phyloP scores from a whole-genome alignment of 495 filamentous ascomycete genomes.

The Aspergillus heteromorphus region DNA sequence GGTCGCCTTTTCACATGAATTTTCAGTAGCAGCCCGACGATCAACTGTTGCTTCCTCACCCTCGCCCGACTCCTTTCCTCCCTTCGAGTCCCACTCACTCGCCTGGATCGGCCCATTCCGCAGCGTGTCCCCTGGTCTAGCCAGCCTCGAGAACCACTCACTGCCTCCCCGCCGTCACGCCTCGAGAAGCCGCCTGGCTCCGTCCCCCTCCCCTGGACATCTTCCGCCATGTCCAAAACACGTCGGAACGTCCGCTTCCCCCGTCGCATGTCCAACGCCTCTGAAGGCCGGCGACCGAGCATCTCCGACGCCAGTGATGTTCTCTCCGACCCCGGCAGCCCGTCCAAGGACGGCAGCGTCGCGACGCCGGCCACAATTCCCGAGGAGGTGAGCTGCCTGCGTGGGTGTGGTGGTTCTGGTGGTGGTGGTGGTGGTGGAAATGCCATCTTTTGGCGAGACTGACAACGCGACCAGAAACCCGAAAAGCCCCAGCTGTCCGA shows the following conservation, averaged over 20 bases:
- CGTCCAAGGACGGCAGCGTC: constrained; percentile 42
- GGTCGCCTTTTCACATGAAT: constrained; percentile 25
- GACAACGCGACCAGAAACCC: constrained; percentile 30
- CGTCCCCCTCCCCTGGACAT: constrained; percentile 8
- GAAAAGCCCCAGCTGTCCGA: constrained; percentile 55
- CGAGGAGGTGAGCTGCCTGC: constrained; percentile 37
- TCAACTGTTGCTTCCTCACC: constrained; percentile 11
- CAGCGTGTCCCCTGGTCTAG: constrained; percentile 17
- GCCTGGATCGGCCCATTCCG: constrained; percentile 8
- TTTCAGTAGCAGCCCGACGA: constrained; percentile 19
- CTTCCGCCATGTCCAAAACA: constrained; percentile 59
- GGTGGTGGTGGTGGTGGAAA: too few species aligned
- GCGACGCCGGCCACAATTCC: constrained; percentile 43
- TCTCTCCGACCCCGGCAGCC: constrained; percentile 56
- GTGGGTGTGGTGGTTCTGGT: background rate
- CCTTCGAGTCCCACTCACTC: background rate
- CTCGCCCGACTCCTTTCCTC: constrained; percentile 4
- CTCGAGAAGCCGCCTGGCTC: constrained; percentile 1
- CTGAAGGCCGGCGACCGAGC: constrained; percentile 54
- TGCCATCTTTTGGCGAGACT: constrained; percentile 3
- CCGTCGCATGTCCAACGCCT: constrained; percentile 49
- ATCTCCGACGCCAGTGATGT: constrained; percentile 79
- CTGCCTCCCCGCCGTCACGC: constrained; percentile 10
- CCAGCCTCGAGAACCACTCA: constrained; percentile 15
- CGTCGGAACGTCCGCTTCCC: constrained; percentile 82